These are phyloP conservation scores for Suhomyces chickasaworum DNA, from an alignment of 1,139 yeast genomes.

Conservation along the genomic window DNA sequence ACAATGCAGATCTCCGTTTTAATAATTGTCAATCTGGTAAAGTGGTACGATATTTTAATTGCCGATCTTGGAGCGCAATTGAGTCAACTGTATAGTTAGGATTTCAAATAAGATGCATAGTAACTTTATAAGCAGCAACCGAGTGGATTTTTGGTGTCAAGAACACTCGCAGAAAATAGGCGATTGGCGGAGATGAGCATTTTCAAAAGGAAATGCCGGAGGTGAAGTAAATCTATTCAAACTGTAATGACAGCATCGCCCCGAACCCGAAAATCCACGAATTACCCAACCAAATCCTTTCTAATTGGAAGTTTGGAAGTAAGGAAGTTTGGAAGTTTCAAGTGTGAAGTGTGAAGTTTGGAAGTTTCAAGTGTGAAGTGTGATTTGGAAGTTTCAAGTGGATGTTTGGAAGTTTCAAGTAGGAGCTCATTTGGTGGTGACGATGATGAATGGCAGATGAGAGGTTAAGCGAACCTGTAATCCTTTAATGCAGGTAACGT, in stretches of 20 bases:
- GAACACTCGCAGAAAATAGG: constrained; percentile 2
- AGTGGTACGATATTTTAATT: not conserved
- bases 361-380: too few species aligned
- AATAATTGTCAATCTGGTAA: not conserved
- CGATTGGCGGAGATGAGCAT: constrained; percentile 3
- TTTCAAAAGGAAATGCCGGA: constrained; percentile 4
- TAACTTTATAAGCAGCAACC: not conserved
- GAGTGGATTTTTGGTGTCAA: not conserved
- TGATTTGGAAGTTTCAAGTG: too few species aligned
- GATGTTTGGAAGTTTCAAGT: too few species aligned
- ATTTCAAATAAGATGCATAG: not conserved
- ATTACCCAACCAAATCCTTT: too few species aligned
- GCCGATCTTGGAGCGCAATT: not conserved
- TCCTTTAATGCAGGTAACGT: not conserved
- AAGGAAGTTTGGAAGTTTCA: too few species aligned
- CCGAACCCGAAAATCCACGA: too few species aligned
- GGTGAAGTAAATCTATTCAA: not conserved
- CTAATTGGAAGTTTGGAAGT: too few species aligned
- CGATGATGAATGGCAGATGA: not conserved
- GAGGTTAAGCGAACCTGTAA: not conserved
- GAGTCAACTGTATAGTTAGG: not conserved
- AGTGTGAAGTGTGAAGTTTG: too few species aligned
- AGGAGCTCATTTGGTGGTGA: too few species aligned
- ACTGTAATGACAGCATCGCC: not conserved
- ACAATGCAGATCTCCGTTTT: not conserved